Conservation (phyloP, 2,329 filamentous ascomycete species). For the Trichoderma sp. region DNA sequence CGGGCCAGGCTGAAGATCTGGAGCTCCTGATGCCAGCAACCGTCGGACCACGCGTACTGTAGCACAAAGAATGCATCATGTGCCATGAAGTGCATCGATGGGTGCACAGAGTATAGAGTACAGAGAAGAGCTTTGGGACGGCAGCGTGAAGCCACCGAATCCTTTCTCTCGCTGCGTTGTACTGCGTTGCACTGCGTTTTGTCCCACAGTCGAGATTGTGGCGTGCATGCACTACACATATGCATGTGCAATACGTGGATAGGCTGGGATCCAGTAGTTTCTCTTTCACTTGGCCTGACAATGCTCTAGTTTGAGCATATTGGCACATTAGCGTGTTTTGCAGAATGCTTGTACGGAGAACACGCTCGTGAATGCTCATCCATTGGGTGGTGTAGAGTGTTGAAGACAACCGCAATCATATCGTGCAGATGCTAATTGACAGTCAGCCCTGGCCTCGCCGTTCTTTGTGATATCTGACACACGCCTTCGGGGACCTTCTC, state of each 20-base stretch:
- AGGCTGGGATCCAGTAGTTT: not conserved
- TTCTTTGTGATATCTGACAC: not conserved
- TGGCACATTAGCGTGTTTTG: not conserved
- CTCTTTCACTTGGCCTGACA: not conserved
- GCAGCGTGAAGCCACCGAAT: not conserved
- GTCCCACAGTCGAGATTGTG: not conserved
- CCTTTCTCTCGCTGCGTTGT: not conserved
- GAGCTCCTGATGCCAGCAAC: not conserved
- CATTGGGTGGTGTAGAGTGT: not conserved
- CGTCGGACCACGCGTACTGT: not conserved
- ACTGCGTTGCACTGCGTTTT: not conserved
- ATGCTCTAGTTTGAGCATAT: not conserved
- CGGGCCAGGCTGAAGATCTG: not conserved
- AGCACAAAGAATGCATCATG: not conserved
- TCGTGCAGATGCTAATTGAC: not conserved
- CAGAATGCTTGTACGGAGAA: not conserved
- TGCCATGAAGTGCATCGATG: not conserved
- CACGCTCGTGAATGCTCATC: not conserved
- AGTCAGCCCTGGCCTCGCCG: not conserved
- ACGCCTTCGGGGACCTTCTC: not conserved
- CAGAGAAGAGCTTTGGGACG: not conserved
- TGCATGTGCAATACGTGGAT: constrained; percentile 1
- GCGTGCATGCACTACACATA: not conserved
- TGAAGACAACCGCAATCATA: not conserved
- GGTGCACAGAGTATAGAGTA: not conserved